Evolutionary conservation across 306 rosid species (phyloP).

Genomic region (Ammopiptanthus mongolicus): DNA sequence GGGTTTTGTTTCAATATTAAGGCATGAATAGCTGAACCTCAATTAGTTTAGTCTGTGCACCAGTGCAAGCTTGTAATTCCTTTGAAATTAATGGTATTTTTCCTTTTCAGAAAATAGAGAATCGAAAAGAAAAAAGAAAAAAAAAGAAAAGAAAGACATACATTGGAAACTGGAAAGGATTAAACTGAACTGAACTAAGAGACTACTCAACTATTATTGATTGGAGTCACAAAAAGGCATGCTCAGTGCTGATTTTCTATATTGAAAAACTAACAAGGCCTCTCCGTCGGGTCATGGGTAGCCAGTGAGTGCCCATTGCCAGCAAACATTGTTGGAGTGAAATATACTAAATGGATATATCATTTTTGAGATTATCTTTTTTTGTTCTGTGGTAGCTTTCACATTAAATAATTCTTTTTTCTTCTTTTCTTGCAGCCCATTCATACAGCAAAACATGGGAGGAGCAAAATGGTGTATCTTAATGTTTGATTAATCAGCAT

Average conservation of each 20-base stretch:
- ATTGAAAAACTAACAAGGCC: not conserved
- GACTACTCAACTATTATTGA: not conserved
- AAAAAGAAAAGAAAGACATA: not conserved
- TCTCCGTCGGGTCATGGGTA: slow-evolving; percentile 23
- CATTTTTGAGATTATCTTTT: not conserved
- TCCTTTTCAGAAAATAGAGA: not conserved
- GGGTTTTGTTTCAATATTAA: not conserved
- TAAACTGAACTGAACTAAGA: not conserved
- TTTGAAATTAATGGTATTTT: not conserved
- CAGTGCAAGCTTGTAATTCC: not conserved
- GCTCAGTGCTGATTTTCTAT: not conserved
- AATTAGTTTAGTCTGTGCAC: not conserved
- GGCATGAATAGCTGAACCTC: not conserved
- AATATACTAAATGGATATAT: slow-evolving; percentile 1
- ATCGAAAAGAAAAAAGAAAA: not conserved
- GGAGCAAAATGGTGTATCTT: not conserved
- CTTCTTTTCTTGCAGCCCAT: slow-evolving; percentile 19
- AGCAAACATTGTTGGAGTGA: slow-evolving; percentile 10
- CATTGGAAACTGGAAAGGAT: not conserved
- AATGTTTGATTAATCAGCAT: not conserved
- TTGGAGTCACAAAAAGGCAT: not conserved
- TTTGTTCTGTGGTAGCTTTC: not conserved
- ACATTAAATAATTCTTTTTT: not conserved
- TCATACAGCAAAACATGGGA: slow-evolving; percentile 30
- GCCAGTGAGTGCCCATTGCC: slow-evolving; percentile 16